Evolutionary conservation across 495 filamentous ascomycete genomes (phyloP).

Genomic region (Daldinia grandis): DNA sequence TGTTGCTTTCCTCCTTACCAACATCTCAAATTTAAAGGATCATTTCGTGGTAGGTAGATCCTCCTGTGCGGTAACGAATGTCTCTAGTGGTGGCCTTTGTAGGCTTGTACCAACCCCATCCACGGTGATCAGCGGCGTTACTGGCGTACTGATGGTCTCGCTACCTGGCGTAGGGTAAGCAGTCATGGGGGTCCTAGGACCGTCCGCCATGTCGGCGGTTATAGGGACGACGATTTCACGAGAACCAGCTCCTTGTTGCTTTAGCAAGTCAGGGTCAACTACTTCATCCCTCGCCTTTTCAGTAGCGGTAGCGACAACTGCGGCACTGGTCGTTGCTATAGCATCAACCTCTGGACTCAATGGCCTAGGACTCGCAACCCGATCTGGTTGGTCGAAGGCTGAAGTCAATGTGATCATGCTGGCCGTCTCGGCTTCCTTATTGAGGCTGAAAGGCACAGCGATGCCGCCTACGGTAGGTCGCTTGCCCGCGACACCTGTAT

Average conservation of each 20-base stretch:
- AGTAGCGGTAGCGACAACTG: conserved; percentile 12
- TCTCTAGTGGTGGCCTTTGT: conserved; percentile 50
- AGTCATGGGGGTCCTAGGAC: neutral
- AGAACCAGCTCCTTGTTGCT: neutral
- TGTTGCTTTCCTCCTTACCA: conserved; percentile 14
- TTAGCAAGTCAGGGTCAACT: conserved; percentile 13
- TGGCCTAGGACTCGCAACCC: conserved; percentile 40
- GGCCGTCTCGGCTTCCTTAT: conserved; percentile 58
- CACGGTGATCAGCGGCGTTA: conserved; percentile 13
- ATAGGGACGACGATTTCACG: neutral
- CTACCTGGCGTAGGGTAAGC: neutral
- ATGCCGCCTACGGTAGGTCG: conserved; percentile 58
- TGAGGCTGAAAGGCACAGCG: conserved; percentile 61
- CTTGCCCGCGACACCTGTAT: conserved; percentile 55
- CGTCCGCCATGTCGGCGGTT: neutral
- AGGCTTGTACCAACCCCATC: neutral
- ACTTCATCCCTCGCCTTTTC: conserved; percentile 27
- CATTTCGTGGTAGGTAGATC: conserved; percentile 39
- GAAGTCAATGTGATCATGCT: conserved; percentile 63
- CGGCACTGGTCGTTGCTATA: conserved; percentile 16
- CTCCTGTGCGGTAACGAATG: conserved; percentile 54
- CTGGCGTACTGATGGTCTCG: neutral
- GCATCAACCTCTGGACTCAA: conserved; percentile 20
- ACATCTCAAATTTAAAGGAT: conserved; percentile 10
- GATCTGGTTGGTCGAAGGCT: conserved; percentile 37